phyloP scores from a whole-genome alignment of 768 basidiomycete species.

The Cyathus striatus region DNA sequence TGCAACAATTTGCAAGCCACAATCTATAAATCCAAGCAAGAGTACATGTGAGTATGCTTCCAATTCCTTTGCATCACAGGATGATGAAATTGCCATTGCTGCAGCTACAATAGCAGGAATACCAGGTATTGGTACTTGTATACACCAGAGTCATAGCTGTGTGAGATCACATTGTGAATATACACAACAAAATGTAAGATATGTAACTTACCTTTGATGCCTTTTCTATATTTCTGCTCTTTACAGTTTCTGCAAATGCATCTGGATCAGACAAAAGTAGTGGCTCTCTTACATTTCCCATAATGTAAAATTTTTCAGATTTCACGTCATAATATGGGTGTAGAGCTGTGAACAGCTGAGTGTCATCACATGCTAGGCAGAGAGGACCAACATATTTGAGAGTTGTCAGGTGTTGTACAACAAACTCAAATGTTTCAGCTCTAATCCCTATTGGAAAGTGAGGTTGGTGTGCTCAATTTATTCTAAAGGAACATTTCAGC shows the following conservation, averaged over 20 bases:
- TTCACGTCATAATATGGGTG: slow-evolving; percentile 16
- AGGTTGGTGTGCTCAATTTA: slow-evolving; percentile 8
- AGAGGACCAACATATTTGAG: slow-evolving; percentile 18
- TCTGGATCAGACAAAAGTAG: slow-evolving; percentile 18
- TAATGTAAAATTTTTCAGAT: slow-evolving; percentile 12
- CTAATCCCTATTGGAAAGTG: slow-evolving; percentile 16
- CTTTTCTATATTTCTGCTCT: slow-evolving; percentile 4
- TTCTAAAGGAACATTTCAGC: background rate
- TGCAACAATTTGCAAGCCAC: slow-evolving; percentile 19
- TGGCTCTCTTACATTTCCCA: slow-evolving; percentile 19
- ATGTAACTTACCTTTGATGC: slow-evolving; percentile 15
- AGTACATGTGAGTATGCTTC: slow-evolving; percentile 8
- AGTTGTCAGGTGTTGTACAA: slow-evolving; percentile 7
- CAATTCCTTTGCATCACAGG: slow-evolving; percentile 11
- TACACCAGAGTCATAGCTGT: slow-evolving; percentile 22
- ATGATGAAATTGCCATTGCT: slow-evolving; percentile 15
- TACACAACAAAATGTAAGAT: background rate
- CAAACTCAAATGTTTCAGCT: slow-evolving; percentile 12
- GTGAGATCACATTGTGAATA: background rate
- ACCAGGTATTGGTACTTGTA: no score
- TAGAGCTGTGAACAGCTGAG: slow-evolving; percentile 21
- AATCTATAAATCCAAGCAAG: slow-evolving; percentile 17
- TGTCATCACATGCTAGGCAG: slow-evolving; percentile 28
- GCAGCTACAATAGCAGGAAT: slow-evolving; percentile 25
- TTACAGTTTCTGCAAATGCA: slow-evolving; percentile 7